Conservation (phyloP, 371 early-diverging fungal species). For the Actinomucor elegans region DNA sequence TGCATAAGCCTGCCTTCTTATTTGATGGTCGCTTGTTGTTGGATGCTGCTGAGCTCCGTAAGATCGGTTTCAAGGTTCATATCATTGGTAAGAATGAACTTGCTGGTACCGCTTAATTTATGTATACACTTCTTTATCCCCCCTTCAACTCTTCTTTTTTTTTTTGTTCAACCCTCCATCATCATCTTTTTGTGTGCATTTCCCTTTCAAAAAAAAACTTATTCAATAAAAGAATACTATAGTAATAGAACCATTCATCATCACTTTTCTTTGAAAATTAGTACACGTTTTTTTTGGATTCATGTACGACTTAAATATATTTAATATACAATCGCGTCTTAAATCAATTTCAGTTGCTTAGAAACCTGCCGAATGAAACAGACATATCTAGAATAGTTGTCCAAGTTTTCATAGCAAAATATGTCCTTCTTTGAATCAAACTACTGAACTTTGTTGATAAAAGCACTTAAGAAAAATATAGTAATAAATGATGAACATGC, state of each 20-base stretch:
- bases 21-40: slow-evolving; percentile 93
- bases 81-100: slow-evolving; percentile 76
- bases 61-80: slow-evolving; percentile 86
- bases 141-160: not conserved
- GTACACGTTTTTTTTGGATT: not conserved
- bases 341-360: too few species aligned
- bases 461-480: too few species aligned
- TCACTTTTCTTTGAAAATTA: too few species aligned
- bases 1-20: slow-evolving; percentile 90
- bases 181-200: slow-evolving; percentile 8
- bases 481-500: too few species aligned
- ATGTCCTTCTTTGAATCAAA: too few species aligned
- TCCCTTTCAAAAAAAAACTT: not conserved
- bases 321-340: too few species aligned
- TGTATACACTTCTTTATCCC: not conserved
- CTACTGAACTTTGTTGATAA: too few species aligned
- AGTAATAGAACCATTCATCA: too few species aligned
- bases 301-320: not conserved
- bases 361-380: too few species aligned
- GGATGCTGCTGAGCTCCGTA: slow-evolving; percentile 67
- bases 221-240: not conserved
- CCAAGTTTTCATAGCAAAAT: too few species aligned
- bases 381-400: too few species aligned
- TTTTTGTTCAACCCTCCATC: not conserved
- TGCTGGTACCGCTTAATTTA: slow-evolving; percentile 44